Base-by-base conservation (phyloP, 75 land plant species). In the Chamaecyparis obtusa region DNA sequence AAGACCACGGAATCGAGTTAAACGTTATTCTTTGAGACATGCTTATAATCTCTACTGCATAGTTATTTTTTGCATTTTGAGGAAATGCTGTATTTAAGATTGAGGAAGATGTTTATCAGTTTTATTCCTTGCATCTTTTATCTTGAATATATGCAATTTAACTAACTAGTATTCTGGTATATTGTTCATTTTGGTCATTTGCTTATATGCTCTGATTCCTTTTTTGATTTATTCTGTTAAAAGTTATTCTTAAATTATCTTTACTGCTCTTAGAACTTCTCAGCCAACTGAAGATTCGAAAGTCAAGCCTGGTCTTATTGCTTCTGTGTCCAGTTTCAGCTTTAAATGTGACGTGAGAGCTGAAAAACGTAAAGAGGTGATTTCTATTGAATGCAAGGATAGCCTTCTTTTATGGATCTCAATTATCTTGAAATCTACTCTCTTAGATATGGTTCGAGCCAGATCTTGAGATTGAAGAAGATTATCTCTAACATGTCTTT, bases 281-380 rank as follows among this genome's bases (percentile, higher is more conserved):
- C 46, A 81, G 46, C 48, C 83, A 81, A n/a, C n/a, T 32, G 24
- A 32, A 81, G 51, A 46, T 81, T 16, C 51, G 14, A 81, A 81
- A n/a, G 16, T 49, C 83, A 81, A 81, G 49, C 10, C 83, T 81
- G 32, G 83, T 46, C 46, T 30, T 44, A 32, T 13, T 81, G 16
- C 83, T 32, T 89, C 84, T 72, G 67, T 86, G n/a, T 32, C 84
- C 54, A 90, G 86, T 44, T 94, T 94, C 37, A 89, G 55, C 82
- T 94, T 94, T 84, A 91, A 74, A 67, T 91, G 92, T 78, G 79
- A 85, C 75, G 93, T 89, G n/a, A 93, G 95, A 86, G 89, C 92
- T 24, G 94, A 93, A 84, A 94, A 90, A 76, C 87, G 95, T 49
- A 94, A 87, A 88, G 93, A 94, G 93, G 95, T 94, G 87, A 74